Percentiles rank a stretch among this genome's conserved stretches.
phyloP scores from a whole-genome alignment of 331 rosid genomes.

The Acacia concinna region DNA sequence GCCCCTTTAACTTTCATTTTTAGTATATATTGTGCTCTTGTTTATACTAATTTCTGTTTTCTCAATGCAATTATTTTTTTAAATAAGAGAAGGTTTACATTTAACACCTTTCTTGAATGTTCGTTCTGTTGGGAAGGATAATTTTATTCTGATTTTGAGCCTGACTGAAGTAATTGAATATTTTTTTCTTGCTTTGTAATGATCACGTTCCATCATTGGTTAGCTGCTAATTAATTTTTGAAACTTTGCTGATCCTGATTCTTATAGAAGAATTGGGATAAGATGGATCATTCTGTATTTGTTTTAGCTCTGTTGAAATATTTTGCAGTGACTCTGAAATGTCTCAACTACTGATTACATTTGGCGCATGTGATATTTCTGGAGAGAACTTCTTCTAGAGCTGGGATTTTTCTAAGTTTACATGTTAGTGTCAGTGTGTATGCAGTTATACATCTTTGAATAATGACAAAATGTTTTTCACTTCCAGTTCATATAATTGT shows the following conservation, averaged over 20 bases:
- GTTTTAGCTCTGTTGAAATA: conserved; percentile 9
- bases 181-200: background rate
- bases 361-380: background rate
- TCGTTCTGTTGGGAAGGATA: background rate
- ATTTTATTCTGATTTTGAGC: background rate
- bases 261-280: background rate
- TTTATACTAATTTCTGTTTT: background rate
- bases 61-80: background rate
- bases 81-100: background rate
- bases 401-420: background rate
- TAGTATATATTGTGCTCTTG: background rate
- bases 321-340: background rate
- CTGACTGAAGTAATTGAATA: background rate
- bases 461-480: background rate
- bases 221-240: background rate
- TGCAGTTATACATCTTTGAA: background rate
- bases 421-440: background rate
- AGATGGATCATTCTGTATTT: background rate
- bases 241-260: background rate
- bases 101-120: background rate
- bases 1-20: background rate
- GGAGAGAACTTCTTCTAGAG: conserved; percentile 16
- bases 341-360: background rate
- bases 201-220: background rate
- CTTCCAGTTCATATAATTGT: conserved; percentile 19